These are phyloP conservation scores for Epichloe glyceriae DNA, from an alignment of 2,329 filamentous ascomycete genomes.

Conservation along the genomic window DNA sequence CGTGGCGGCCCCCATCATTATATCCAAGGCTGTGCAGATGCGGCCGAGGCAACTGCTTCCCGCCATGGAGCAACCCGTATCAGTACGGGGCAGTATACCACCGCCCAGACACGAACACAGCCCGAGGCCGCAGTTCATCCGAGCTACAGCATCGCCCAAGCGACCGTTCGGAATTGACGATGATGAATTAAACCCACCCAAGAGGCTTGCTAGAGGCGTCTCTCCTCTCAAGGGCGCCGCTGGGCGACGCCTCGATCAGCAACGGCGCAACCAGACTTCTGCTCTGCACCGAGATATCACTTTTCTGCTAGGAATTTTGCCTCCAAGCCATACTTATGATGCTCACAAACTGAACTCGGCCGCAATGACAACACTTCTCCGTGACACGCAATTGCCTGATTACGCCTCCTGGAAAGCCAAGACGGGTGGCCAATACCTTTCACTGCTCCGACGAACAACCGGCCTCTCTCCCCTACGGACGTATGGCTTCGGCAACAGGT, in stretches of 20 bases:
- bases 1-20: slow-evolving; percentile 64
- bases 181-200: slow-evolving; percentile 59
- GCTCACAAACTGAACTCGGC: slow-evolving; percentile 56
- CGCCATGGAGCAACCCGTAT: slow-evolving; percentile 38
- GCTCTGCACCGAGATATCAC: slow-evolving; percentile 60
- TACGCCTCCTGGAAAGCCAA: slow-evolving; percentile 40
- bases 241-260: slow-evolving; percentile 70
- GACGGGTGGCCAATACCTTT: slow-evolving; percentile 23
- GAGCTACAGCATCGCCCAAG: slow-evolving; percentile 42
- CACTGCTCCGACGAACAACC: slow-evolving; percentile 19
- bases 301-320: slow-evolving; percentile 59
- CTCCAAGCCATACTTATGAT: slow-evolving; percentile 58
- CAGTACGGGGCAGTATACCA: slow-evolving; percentile 32
- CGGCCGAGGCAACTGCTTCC: slow-evolving; percentile 46
- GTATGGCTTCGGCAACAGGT: slow-evolving; percentile 25
- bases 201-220: slow-evolving; percentile 78
- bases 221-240: slow-evolving; percentile 88
- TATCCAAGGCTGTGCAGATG: slow-evolving; percentile 71
- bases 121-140: slow-evolving; percentile 35
- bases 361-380: slow-evolving; percentile 61
- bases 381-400: slow-evolving; percentile 52
- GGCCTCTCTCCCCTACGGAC: slow-evolving; percentile 35
- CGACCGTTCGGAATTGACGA: slow-evolving; percentile 56
- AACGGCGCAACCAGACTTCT: slow-evolving; percentile 49
- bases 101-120: slow-evolving; percentile 25